Evolutionary conservation across 2,329 filamentous ascomycete species (phyloP).

Genomic region (Lecanicillium sp.): DNA sequence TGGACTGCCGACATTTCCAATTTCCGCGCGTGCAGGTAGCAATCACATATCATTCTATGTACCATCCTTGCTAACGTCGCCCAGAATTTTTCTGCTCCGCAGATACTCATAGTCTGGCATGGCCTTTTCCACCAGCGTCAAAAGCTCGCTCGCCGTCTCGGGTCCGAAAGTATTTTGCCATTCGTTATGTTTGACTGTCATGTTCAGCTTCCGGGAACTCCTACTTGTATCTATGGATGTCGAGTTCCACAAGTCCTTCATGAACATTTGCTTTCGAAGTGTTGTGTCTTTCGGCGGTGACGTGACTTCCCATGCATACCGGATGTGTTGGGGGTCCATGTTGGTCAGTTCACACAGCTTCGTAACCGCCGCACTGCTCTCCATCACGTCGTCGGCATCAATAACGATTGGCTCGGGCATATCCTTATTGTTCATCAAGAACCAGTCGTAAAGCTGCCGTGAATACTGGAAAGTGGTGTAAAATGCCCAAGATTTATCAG

Average conservation of each 20-base stretch:
- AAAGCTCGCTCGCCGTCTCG: neutral
- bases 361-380: neutral
- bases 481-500: neutral
- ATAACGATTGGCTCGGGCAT: neutral
- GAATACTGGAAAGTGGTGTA: neutral
- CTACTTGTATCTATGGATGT: neutral
- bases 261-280: neutral
- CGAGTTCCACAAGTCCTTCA: neutral
- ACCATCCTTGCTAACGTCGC: too few species aligned
- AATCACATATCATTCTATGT: too few species aligned
- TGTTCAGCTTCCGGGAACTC: neutral
- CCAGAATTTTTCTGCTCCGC: neutral
- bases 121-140: neutral
- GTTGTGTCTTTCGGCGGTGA: neutral
- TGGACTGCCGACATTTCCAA: too few species aligned
- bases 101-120: neutral
- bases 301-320: neutral
- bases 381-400: neutral
- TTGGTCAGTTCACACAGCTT: neutral
- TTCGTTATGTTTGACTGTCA: neutral
- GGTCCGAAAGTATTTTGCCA: neutral
- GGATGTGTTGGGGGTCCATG: neutral
- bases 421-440: neutral
- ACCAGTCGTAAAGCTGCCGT: neutral
- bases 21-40: too few species aligned